Base-by-base conservation (phyloP, 306 rosid genomes). In the Cyclanthera cordifolia region DNA sequence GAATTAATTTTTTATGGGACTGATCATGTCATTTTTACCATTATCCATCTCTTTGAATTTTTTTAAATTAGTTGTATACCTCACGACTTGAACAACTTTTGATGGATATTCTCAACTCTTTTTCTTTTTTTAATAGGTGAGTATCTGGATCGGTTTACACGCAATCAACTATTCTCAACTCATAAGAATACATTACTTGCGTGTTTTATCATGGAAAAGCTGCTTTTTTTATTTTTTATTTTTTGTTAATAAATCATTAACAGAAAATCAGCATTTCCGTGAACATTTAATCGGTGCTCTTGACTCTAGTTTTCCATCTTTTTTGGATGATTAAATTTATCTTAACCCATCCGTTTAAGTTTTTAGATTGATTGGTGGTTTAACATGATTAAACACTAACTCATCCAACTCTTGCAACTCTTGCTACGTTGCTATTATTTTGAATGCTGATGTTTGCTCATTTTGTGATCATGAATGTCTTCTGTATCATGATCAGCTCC, bases 41-140 rank as follows among this genome's bases (percentile, higher is more conserved):
- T 45, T 43, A 64, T 64, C 70, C 52, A 43, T 8, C 20, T 63
- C 45, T 61, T 61, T 60, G 15, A 59, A 59, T n/a, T 19, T 61
- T 21, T 9, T 61, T 19, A 21, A 23, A 37, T 37, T 19, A 30
- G 9, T 61, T 11, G 27, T 17, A 19, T 61, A 2, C 46, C 17
- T 37, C 67, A 60, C 17, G 45, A 17, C 30, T 58, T 32, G 8
- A 61, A 61, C 49, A 37, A 19, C 30, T 61, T 19, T n/a, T 19
- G 10, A 39, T 60, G 67, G n/a, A 37, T 27, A 37, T 39, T 4
- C 30, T 61, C 50, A 61, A 61, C 50, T 61, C 30, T 10, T 37
- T 37, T 37, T 37, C 8, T 9, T 34, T 34, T 34, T 34, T 37
- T 37, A 37, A 37, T 7, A 10, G 0, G 43, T 8, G 12, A 37